These are phyloP conservation scores for Aphanocladium album DNA, from an alignment of 2,329 filamentous ascomycete genomes.

Conservation along the genomic window DNA sequence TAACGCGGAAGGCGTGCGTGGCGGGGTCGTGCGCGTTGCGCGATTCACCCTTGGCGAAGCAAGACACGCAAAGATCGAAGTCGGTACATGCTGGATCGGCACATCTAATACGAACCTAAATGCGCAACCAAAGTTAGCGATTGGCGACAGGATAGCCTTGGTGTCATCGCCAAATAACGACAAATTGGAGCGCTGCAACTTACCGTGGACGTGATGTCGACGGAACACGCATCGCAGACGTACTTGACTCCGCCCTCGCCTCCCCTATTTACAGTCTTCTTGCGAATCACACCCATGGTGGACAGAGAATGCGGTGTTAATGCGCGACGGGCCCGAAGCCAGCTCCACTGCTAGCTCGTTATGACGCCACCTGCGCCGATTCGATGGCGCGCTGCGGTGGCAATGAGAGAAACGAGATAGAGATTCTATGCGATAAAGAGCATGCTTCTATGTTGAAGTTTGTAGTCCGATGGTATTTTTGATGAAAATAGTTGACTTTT, in stretches of 20 bases:
- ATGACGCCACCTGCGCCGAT: constrained; percentile 11
- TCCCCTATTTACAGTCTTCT: constrained; percentile 82
- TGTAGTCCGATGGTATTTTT: background rate
- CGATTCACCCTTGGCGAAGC: constrained; percentile 77
- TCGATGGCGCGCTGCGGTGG: background rate
- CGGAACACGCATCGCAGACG: constrained; percentile 94
- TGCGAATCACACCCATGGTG: constrained; percentile 87
- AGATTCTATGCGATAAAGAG: background rate
- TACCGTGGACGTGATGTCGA: constrained; percentile 95
- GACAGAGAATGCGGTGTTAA: background rate
- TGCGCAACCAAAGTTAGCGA: constrained; percentile 16
- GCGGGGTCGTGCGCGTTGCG: constrained; percentile 82
- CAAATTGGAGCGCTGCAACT: constrained; percentile 29
- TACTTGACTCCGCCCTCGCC: constrained; percentile 91
- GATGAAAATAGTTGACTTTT: constrained; percentile 1
- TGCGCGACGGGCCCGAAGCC: background rate
- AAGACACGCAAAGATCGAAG: constrained; percentile 94
- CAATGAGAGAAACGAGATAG: background rate
- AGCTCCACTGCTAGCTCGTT: background rate
- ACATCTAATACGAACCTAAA: constrained; percentile 88
- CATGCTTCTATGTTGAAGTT: constrained; percentile 1
- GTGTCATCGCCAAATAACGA: background rate
- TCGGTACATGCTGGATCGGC: constrained; percentile 79
- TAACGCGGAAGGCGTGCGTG: constrained; percentile 85
- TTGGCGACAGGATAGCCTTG: background rate